Conservation (phyloP, 2,329 filamentous ascomycete species). For the Penicillium sp. region DNA sequence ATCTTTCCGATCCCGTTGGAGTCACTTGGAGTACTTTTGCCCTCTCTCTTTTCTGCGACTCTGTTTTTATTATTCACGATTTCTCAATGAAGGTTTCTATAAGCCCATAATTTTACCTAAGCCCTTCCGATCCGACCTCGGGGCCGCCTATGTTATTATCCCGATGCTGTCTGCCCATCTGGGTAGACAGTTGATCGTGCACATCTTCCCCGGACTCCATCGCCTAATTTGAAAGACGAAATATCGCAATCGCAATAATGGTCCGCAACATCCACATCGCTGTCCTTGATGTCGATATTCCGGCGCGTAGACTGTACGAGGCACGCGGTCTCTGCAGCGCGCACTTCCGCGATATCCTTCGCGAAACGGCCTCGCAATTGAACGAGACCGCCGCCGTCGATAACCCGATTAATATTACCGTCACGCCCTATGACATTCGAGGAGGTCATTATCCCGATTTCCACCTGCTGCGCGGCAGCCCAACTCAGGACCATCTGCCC, state of each 20-base stretch:
- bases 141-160: neutral
- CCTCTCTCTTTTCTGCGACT: constrained; percentile 7
- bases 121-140: constrained; percentile 2
- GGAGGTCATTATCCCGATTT: constrained; percentile 28
- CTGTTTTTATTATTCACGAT: constrained; percentile 11
- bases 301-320: constrained; percentile 25
- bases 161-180: neutral
- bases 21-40: constrained; percentile 16
- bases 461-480: constrained; percentile 17
- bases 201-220: neutral
- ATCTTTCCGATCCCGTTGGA: constrained; percentile 18
- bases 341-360: constrained; percentile 26
- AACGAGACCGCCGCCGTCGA: constrained; percentile 16
- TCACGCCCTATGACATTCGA: constrained; percentile 27
- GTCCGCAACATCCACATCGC: constrained; percentile 26
- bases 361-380: constrained; percentile 22
- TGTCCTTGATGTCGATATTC: constrained; percentile 28
- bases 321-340: constrained; percentile 27
- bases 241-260: constrained; percentile 9
- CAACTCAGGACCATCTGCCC: constrained; percentile 8
- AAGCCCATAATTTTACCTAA: constrained; percentile 14
- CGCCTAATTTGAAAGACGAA: neutral
- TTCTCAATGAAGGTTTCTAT: neutral
- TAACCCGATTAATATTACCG: constrained; percentile 19
- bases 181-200: neutral